Evolutionary conservation across 192 early-diverging fungal genomes (phyloP), one percentile per base, ranked within the genome.

Genomic region (Jimgerdemannia flammicorona): DNA sequence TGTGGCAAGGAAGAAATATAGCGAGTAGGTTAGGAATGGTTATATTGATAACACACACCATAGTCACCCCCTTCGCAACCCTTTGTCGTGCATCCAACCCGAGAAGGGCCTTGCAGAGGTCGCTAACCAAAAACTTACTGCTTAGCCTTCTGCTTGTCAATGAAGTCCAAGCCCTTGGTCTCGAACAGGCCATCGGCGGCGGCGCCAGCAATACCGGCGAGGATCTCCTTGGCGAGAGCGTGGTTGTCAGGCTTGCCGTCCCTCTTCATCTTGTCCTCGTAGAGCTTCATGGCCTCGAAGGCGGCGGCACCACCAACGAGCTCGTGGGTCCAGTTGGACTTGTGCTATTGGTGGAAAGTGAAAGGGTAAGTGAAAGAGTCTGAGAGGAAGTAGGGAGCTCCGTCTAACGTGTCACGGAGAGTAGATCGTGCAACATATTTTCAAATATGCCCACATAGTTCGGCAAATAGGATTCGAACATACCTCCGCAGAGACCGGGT

Each of bases 131-230:
- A 14, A 59, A 59, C 49, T 59, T 59, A 59, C 49, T 80, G 79
- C 78, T 86, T 86, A 67, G 81, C 78, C 80, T 80, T 86, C 70
- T 81, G 76, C n/a, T 74, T 72, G 68, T 86, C 84, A 40, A 86
- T 18, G 70, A 81, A 83, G 70, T 86, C 78, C 54, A 86, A 70
- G 14, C 84, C 84, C 81, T 86, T 86, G 78, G 84, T 77, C 76
- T 86, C 84, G n/a, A 81, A 63, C 67, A 86, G 73, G 63, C 78
- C 72, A 72, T 86, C 84, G 59, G 77, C 77, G 63, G 76, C 70
- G 66, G 80, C 80, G 65, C 72, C 84, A 43, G 80, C 81, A 40
- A 86, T 65, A 72, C 67, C 84, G 39, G 84, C 84, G 40, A 86
- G 75, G 70, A 80, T 44, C 65, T 81, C 84, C 79, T 85, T 85